phyloP scores from a whole-genome alignment of 2,329 filamentous ascomycete species.

The Coniochaeta prunicola region DNA sequence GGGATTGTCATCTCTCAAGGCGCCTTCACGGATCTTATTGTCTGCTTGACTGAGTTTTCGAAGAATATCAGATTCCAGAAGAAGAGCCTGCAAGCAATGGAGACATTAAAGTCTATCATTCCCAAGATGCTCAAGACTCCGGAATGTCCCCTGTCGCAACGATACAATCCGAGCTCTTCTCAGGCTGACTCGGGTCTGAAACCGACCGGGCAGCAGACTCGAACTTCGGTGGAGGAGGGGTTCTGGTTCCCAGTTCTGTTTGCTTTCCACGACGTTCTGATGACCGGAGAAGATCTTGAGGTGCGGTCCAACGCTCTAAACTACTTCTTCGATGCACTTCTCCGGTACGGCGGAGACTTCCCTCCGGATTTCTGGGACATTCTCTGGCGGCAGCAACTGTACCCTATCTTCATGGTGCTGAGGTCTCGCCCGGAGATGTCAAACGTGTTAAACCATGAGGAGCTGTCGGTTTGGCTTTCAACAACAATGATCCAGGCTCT shows the following conservation, averaged over 20 bases:
- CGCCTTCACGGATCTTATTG: constrained; percentile 91
- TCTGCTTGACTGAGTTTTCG: constrained; percentile 95
- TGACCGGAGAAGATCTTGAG: constrained; percentile 98
- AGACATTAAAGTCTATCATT: constrained; percentile 87
- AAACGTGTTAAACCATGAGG: constrained; percentile 91
- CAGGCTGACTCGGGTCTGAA: constrained; percentile 31
- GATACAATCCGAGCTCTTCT: constrained; percentile 26
- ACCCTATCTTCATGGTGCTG: constrained; percentile 97
- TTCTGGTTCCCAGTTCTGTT: constrained; percentile 99
- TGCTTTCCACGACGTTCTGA: constrained; percentile 96
- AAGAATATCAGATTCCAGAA: constrained; percentile 99
- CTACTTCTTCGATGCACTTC: constrained; percentile 92
- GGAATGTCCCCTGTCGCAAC: constrained; percentile 82
- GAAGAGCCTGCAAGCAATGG: constrained; percentile 93
- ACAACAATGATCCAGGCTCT: constrained; percentile 99
- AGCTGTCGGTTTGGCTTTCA: constrained; percentile 95
- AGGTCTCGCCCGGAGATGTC: constrained; percentile 95
- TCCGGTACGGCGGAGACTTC: constrained; percentile 85
- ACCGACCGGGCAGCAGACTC: constrained; percentile 49
- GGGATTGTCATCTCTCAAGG: constrained; percentile 94
- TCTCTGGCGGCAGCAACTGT: constrained; percentile 91
- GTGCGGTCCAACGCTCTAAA: constrained; percentile 85
- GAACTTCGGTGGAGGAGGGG: constrained; percentile 89
- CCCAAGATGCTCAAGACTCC: constrained; percentile 93
- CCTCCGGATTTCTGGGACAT: constrained; percentile 97